Percentiles rank a stretch among this genome's conserved stretches.
These are phyloP conservation scores for Diaporthe sp. DNA, from an alignment of 2,329 filamentous ascomycete genomes.

Conservation along the genomic window DNA sequence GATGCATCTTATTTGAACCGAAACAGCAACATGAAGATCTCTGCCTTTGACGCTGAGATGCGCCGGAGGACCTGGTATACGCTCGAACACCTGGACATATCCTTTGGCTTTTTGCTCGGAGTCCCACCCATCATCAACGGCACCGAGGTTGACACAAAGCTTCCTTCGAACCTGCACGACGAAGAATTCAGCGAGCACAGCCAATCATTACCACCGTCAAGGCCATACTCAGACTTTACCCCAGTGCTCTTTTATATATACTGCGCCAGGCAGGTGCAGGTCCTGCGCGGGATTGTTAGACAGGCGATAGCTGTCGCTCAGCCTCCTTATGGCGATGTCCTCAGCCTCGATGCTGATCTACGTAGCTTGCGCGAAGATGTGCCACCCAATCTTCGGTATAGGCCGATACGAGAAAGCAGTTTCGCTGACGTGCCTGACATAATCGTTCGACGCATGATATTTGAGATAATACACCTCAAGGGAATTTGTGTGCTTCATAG, in stretches of 20 bases:
- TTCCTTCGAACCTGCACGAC: conserved; percentile 57
- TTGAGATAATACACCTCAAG: conserved; percentile 55
- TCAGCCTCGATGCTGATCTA: conserved; percentile 49
- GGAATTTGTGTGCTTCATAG: conserved; percentile 62
- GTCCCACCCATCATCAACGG: conserved; percentile 58
- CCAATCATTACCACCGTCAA: conserved; percentile 50
- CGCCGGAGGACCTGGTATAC: conserved; percentile 61
- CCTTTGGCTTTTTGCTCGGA: conserved; percentile 33
- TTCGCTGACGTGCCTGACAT: conserved; percentile 50
- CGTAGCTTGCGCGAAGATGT: conserved; percentile 46
- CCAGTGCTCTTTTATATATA: conserved; percentile 54
- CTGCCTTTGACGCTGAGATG: conserved; percentile 62
- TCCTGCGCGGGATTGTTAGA: conserved; percentile 55
- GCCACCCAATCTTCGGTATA: conserved; percentile 43
- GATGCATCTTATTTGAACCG: conserved; percentile 53
- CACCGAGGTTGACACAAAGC: conserved; percentile 56
- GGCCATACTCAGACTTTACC: conserved; percentile 53
- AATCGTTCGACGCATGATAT: conserved; percentile 50
- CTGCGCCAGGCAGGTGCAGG: conserved; percentile 55
- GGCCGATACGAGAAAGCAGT: conserved; percentile 39
- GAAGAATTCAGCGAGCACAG: conserved; percentile 62
- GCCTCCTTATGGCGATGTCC: conserved; percentile 50
- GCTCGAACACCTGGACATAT: conserved; percentile 31
- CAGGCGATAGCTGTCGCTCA: conserved; percentile 49
- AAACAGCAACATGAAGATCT: conserved; percentile 43